phyloP scores from a whole-genome alignment of 805 yeast species.

The Hanseniaspora valbyensis region DNA sequence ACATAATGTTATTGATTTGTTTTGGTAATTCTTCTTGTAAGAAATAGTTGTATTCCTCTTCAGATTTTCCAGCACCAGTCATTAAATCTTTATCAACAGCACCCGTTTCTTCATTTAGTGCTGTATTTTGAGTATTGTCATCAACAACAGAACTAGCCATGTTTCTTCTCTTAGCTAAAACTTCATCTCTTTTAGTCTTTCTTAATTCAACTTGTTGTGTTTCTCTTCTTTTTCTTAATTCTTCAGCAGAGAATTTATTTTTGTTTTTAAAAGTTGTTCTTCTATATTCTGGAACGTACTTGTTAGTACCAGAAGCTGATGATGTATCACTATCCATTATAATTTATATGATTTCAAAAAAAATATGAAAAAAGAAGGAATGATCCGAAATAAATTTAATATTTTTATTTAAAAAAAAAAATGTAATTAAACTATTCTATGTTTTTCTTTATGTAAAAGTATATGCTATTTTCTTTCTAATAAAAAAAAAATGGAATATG shows the following conservation, averaged over 20 bases:
- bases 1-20: conserved; percentile 71
- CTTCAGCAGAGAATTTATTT: conserved; percentile 87
- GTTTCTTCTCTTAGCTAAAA: conserved; percentile 85
- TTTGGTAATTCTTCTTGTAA: conserved; percentile 63
- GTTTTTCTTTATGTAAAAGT: too few relatives aligned
- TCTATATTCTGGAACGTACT: conserved; percentile 94
- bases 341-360: too few relatives aligned
- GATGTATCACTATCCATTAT: conserved; percentile 53
- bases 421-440: too few relatives aligned
- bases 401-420: too few relatives aligned
- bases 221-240: conserved; percentile 94
- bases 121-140: too few relatives aligned
- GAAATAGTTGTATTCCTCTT: conserved; percentile 33
- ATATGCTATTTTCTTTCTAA: too few relatives aligned
- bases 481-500: too few relatives aligned
- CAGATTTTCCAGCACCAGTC: conserved; percentile 1
- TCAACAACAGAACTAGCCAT: conserved; percentile 34
- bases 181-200: conserved; percentile 93
- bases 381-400: too few relatives aligned
- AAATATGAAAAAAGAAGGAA: too few relatives aligned
- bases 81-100: conserved; percentile 14
- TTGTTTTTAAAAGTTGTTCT: conserved; percentile 92
- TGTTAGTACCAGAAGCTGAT: conserved; percentile 40
- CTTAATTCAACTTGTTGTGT: conserved; percentile 93
- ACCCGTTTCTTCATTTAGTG: too few relatives aligned